These are phyloP conservation scores for Skeletonema tropicum DNA, from an alignment of 108 stramenopile species.

Conservation along the genomic window DNA sequence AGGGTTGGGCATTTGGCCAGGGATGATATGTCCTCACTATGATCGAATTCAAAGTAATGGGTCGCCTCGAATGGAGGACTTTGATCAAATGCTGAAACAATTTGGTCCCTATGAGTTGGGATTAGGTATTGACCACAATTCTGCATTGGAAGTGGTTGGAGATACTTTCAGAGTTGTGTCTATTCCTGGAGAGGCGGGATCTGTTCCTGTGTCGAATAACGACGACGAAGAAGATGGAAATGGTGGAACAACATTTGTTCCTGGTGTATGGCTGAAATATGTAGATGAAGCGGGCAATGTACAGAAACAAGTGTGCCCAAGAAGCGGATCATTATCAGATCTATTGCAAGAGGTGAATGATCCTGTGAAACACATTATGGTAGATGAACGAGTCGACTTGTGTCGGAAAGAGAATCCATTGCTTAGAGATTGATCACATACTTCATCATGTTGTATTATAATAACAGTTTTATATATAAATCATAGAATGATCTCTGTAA, in stretches of 20 bases:
- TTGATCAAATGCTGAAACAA: slow-evolving; percentile 63
- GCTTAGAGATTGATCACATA: background rate
- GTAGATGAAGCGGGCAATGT: slow-evolving; percentile 45
- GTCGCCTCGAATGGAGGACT: slow-evolving; percentile 57
- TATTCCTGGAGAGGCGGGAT: slow-evolving; percentile 41
- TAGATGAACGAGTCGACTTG: slow-evolving; percentile 44
- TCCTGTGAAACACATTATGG: slow-evolving; percentile 28
- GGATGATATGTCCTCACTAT: slow-evolving; percentile 72
- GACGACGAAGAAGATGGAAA: slow-evolving; percentile 22
- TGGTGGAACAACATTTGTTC: slow-evolving; percentile 15
- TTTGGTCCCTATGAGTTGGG: slow-evolving; percentile 48
- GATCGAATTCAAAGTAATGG: slow-evolving; percentile 76
- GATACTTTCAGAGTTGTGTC: slow-evolving; percentile 47
- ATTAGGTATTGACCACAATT: slow-evolving; percentile 84
- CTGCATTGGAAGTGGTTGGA: slow-evolving; percentile 79
- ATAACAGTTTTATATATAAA: background rate
- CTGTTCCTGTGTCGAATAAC: slow-evolving; percentile 17
- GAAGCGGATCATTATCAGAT: slow-evolving; percentile 41
- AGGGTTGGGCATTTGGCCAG: slow-evolving; percentile 69
- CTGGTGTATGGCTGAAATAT: slow-evolving; percentile 58
- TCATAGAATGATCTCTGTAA: slow-evolving; percentile 17
- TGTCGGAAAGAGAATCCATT: slow-evolving; percentile 46
- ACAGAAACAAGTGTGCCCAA: slow-evolving; percentile 34
- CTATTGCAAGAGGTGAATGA: slow-evolving; percentile 33
- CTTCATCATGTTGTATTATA: background rate